Base-by-base conservation (phyloP, 1,284 basidiomycete genomes). In the Papiliotrema fonsecae region DNA sequence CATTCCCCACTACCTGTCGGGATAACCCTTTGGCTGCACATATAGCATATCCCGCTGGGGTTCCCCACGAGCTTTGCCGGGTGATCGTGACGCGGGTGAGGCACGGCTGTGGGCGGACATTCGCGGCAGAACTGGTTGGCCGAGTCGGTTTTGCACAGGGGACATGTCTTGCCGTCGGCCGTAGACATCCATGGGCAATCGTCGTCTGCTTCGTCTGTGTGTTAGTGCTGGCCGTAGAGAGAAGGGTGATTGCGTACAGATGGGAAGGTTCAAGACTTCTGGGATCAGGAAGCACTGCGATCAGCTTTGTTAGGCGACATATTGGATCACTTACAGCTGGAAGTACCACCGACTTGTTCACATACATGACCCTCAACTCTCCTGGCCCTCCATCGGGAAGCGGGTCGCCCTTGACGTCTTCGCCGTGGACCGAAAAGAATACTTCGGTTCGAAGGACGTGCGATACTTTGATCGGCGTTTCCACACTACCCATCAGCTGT, bases 381-480 rank as follows among this genome's bases (percentile, higher is more conserved):
- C 64, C 66, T 7, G 50, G 41, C 26, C 52, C 55, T 11, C 54
- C 51, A 10, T 56, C 56, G 3, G 22, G 6, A 11, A 60, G 30
- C 5, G 44, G 41, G 3, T 52, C 21, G 9, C 63, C 63, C 1
- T 30, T 18, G 28, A 57, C 51, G 44, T 66, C 62, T 44, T 67
- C 54, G 13, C 62, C 62, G 16, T 52, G 55, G 5, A 70, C 58
- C 4, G 59, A 58, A 47, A 65, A 70, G 50, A 57, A 66, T 18
- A 70, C 56, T 34, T 67, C 62, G 21, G 63, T 50, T 3, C 61
- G 46, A 14, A 70, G 51, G 25, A 52, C 40, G 49, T 70, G 67
- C 2, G 47, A 45, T 2, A 70, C 61, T 14, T 50, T 52, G 36
- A 66, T 56, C 0, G 67, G 67, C 6, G 67, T 67, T 19, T 57